phyloP scores from a whole-genome alignment of 2,329 filamentous ascomycete genomes.

The Cladophialophora immunda region DNA sequence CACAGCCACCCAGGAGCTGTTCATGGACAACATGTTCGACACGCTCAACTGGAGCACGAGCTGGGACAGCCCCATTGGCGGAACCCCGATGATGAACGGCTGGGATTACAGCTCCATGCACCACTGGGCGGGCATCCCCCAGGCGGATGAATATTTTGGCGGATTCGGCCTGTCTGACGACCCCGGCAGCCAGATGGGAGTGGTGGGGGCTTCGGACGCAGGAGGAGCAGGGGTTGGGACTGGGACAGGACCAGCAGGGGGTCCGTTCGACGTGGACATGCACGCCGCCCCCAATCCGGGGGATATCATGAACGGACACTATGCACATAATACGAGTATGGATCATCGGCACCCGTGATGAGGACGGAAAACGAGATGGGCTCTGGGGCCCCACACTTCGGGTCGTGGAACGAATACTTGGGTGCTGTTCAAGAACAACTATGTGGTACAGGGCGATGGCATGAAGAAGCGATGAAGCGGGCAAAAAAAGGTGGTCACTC shows the following conservation, averaged over 20 bases:
- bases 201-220: not conserved
- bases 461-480: no score
- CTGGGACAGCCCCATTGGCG: constrained; percentile 37
- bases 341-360: not conserved
- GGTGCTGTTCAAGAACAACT: no score
- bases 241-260: not conserved
- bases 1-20: constrained; percentile 34
- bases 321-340: constrained; percentile 8
- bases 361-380: not conserved
- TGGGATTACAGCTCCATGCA: constrained; percentile 37
- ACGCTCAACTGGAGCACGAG: constrained; percentile 38
- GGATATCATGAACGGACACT: constrained; percentile 22
- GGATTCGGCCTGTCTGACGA: constrained; percentile 23
- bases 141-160: constrained; percentile 35
- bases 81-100: constrained; percentile 29
- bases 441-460: no score
- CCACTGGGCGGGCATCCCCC: constrained; percentile 33
- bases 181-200: constrained; percentile 18
- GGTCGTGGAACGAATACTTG: no score
- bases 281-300: constrained; percentile 10
- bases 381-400: no score
- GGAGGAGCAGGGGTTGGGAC: not conserved
- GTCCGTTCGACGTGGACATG: constrained; percentile 28
- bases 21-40: constrained; percentile 40
- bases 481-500: no score